These are phyloP conservation scores for Sugiyamaella floridensis DNA, from an alignment of 805 yeast species.

Conservation along the genomic window DNA sequence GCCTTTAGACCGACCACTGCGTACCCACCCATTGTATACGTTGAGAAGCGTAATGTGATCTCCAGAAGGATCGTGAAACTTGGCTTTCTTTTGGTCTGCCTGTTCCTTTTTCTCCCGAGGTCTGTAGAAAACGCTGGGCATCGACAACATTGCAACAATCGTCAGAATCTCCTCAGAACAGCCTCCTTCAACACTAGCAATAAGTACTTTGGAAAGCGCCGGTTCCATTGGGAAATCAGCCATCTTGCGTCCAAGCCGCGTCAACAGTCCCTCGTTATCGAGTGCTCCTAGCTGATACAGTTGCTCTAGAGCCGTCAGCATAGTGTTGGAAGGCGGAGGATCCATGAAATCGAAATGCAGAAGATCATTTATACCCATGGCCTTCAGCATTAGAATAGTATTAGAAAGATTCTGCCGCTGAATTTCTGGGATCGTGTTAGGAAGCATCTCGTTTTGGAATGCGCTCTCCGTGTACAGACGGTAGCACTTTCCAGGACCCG, in stretches of 20 bases:
- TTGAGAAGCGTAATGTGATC: slow-evolving; percentile 76
- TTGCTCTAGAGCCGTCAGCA: slow-evolving; percentile 70
- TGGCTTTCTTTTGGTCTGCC: slow-evolving; percentile 57
- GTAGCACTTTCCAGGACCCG: slow-evolving; percentile 94
- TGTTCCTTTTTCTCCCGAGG: slow-evolving; percentile 56
- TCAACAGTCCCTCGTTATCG: slow-evolving; percentile 69
- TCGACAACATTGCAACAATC: slow-evolving; percentile 78
- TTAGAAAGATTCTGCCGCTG: slow-evolving; percentile 72
- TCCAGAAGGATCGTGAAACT: slow-evolving; percentile 51
- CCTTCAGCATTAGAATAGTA: slow-evolving; percentile 67
- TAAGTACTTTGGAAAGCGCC: slow-evolving; percentile 68
- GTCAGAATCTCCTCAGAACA: slow-evolving; percentile 67
- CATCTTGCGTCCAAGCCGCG: slow-evolving; percentile 75
- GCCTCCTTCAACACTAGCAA: slow-evolving; percentile 51
- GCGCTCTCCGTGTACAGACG: slow-evolving; percentile 81
- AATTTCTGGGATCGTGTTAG: slow-evolving; percentile 88
- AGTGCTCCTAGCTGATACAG: slow-evolving; percentile 85
- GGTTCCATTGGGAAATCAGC: slow-evolving; percentile 91
- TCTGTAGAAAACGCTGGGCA: slow-evolving; percentile 60
- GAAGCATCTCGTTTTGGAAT: slow-evolving; percentile 66
- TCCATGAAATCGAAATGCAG: slow-evolving; percentile 86
- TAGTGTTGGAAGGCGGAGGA: slow-evolving; percentile 67
- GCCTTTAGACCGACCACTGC: slow-evolving; percentile 54
- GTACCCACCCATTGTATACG: slow-evolving; percentile 71
- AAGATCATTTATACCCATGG: slow-evolving; percentile 79